These are phyloP conservation scores for Wickerhamiella allomyrinae DNA, from an alignment of 805 yeast genomes.

Conservation along the genomic window DNA sequence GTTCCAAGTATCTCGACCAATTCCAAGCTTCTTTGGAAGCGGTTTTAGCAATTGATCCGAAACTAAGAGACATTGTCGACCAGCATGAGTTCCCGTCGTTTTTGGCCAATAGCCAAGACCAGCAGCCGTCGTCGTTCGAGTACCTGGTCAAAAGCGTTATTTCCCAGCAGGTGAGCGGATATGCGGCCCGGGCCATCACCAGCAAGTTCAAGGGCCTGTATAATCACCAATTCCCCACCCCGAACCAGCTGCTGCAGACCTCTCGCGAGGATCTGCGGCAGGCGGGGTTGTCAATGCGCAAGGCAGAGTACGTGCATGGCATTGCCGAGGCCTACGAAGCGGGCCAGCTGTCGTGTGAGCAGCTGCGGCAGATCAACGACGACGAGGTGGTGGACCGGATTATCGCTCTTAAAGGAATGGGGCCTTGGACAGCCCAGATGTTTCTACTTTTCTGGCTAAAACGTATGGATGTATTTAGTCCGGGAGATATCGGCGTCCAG, in stretches of 20 bases:
- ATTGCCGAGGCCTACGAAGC: slow-evolving; percentile 27
- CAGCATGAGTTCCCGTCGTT: slow-evolving; percentile 14
- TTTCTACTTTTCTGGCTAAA: slow-evolving; percentile 57
- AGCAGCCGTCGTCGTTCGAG: slow-evolving; percentile 13
- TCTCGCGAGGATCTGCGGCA: slow-evolving; percentile 37
- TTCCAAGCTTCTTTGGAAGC: slow-evolving; percentile 12
- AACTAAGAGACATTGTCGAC: slow-evolving; percentile 8
- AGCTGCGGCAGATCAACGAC: slow-evolving; percentile 15
- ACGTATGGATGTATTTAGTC: slow-evolving; percentile 56
- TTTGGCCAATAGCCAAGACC: not conserved
- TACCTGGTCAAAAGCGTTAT: slow-evolving; percentile 20
- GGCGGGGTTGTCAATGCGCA: slow-evolving; percentile 57
- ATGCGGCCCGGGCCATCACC: slow-evolving; percentile 59
- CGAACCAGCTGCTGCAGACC: slow-evolving; percentile 31
- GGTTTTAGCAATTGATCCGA: slow-evolving; percentile 16
- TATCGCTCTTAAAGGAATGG: slow-evolving; percentile 24
- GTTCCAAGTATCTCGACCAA: slow-evolving; percentile 5
- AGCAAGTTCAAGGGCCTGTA: slow-evolving; percentile 30
- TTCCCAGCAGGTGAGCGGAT: slow-evolving; percentile 35
- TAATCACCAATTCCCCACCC: slow-evolving; percentile 35
- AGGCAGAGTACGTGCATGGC: slow-evolving; percentile 56
- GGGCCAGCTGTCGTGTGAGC: slow-evolving; percentile 19
- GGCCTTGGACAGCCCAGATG: slow-evolving; percentile 79
- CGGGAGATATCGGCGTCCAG: slow-evolving; percentile 73
- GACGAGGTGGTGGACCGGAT: slow-evolving; percentile 24